Evolutionary conservation across 371 early-diverging fungal species (phyloP).

Genomic region (Conidiobolus incongruus): DNA sequence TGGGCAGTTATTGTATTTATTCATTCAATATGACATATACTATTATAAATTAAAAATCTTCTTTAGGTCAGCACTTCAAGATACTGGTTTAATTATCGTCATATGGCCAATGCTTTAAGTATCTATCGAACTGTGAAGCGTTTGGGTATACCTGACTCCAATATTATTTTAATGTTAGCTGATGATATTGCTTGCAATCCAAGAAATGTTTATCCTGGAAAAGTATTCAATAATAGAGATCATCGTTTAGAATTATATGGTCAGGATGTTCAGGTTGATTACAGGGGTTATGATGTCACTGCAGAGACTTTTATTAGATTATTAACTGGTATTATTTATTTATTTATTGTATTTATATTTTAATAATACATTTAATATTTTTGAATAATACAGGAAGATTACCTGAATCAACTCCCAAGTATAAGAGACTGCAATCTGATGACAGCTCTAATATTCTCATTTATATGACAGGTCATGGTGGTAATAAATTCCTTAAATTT

Average conservation of each 20-base stretch:
- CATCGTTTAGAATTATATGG: slow-evolving; percentile 66
- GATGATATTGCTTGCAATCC: slow-evolving; percentile 95
- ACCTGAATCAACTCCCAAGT: not conserved
- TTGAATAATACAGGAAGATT: not conserved
- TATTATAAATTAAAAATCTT: not conserved
- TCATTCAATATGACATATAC: not conserved
- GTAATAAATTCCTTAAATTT: slow-evolving; percentile 92
- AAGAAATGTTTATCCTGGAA: slow-evolving; percentile 75
- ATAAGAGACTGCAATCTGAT: slow-evolving; percentile 75
- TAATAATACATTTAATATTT: not conserved
- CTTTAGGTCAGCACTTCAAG: slow-evolving; percentile 79
- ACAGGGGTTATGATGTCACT: slow-evolving; percentile 93
- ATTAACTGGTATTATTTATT: slow-evolving; percentile 39
- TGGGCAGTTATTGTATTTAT: slow-evolving; percentile 75
- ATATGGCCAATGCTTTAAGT: slow-evolving; percentile 86
- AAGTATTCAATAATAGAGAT: slow-evolving; percentile 68
- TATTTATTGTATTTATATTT: too few species aligned
- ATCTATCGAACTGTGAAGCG: slow-evolving; percentile 95
- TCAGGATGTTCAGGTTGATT: slow-evolving; percentile 88
- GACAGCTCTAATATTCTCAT: slow-evolving; percentile 84
- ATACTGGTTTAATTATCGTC: slow-evolving; percentile 94
- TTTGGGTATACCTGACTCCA: slow-evolving; percentile 90
- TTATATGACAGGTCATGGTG: slow-evolving; percentile 96
- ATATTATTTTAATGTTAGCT: slow-evolving; percentile 93
- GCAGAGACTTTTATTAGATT: slow-evolving; percentile 91